Evolutionary conservation across 2,329 filamentous ascomycete genomes (phyloP).

Genomic region (Cercospora brassicicola): DNA sequence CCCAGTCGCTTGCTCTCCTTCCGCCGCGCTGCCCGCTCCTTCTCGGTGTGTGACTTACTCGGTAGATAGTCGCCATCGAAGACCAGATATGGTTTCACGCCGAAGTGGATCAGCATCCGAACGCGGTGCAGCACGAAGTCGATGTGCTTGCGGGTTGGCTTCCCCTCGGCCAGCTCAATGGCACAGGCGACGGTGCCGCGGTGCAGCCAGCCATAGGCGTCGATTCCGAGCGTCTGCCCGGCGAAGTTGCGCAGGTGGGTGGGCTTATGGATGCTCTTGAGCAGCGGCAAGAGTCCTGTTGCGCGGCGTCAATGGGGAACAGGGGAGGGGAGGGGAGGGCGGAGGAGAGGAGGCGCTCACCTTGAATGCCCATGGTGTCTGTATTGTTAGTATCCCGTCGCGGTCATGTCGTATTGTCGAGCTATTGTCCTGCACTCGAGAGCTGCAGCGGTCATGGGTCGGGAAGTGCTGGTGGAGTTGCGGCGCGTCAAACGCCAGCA

Average conservation of each 20-base stretch:
- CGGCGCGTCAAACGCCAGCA: constrained; percentile 1
- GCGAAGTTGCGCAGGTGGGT: constrained; percentile 81
- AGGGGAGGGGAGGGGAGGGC: constrained; percentile 4
- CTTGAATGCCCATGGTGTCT: constrained; percentile 42
- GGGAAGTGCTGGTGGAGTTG: constrained; percentile 4
- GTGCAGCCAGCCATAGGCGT: constrained; percentile 98
- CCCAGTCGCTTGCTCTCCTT: constrained; percentile 75
- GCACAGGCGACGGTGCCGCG: constrained; percentile 88
- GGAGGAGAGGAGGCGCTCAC: constrained; percentile 23
- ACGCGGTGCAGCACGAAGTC: constrained; percentile 88
- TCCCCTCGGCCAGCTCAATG: constrained; percentile 82
- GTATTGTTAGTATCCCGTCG: constrained; percentile 7
- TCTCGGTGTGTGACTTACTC: constrained; percentile 86
- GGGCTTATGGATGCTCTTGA: constrained; percentile 94
- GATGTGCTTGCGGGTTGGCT: constrained; percentile 84
- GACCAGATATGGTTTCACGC: constrained; percentile 88
- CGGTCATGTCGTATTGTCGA: constrained; percentile 1
- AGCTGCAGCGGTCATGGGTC: constrained; percentile 1
- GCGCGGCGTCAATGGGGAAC: neutral
- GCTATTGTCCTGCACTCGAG: neutral
- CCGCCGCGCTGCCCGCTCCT: constrained; percentile 70
- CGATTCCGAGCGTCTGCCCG: constrained; percentile 88
- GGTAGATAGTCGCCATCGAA: constrained; percentile 96
- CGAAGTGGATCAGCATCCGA: constrained; percentile 90
- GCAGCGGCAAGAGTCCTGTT: constrained; percentile 78